Evolutionary conservation across 2,329 filamentous ascomycete genomes (phyloP).

Genomic region (Pseudopithomyces chartarum): DNA sequence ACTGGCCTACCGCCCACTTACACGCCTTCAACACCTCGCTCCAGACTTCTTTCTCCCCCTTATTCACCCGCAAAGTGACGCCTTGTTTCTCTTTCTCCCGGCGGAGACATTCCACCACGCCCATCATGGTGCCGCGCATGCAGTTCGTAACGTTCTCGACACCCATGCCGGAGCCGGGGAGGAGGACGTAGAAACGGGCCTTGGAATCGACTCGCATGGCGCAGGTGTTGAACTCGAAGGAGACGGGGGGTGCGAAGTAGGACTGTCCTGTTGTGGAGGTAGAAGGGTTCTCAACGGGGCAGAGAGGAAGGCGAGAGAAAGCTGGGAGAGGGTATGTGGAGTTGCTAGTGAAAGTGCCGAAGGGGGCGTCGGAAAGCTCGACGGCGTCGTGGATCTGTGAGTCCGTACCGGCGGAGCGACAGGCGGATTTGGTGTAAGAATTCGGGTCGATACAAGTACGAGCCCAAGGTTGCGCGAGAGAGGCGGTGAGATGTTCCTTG

Average conservation of each 20-base stretch:
- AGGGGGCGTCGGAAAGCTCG: conserved; percentile 34
- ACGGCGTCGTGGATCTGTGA: conserved; percentile 28
- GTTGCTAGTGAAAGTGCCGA: conserved; percentile 15
- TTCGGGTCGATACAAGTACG: conserved; percentile 22
- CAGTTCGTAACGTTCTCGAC: conserved; percentile 25
- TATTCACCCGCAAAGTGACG: conserved; percentile 18
- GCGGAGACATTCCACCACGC: conserved; percentile 31
- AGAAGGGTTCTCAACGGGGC: conserved; percentile 19
- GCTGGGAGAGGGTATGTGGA: conserved; percentile 16
- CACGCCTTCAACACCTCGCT: conserved; percentile 27
- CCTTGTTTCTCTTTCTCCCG: conserved; percentile 24
- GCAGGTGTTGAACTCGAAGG: conserved; percentile 19
- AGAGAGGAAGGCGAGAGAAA: conserved; percentile 33
- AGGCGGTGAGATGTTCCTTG: conserved; percentile 28
- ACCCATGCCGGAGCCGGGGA: conserved; percentile 19
- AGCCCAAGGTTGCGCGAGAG: conserved; percentile 28
- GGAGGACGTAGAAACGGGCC: conserved; percentile 26
- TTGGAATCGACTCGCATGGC: conserved; percentile 21
- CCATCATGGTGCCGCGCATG: conserved; percentile 39
- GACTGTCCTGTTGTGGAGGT: conserved; percentile 8
- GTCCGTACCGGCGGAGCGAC: conserved; percentile 25
- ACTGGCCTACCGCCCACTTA: conserved; percentile 30
- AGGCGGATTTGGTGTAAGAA: conserved; percentile 27
- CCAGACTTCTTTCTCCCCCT: conserved; percentile 29
- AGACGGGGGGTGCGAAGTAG: conserved; percentile 28